Evolutionary conservation across 108 stramenopile genomes (phyloP).

Genomic region (Aurantiochytrium sp.): DNA sequence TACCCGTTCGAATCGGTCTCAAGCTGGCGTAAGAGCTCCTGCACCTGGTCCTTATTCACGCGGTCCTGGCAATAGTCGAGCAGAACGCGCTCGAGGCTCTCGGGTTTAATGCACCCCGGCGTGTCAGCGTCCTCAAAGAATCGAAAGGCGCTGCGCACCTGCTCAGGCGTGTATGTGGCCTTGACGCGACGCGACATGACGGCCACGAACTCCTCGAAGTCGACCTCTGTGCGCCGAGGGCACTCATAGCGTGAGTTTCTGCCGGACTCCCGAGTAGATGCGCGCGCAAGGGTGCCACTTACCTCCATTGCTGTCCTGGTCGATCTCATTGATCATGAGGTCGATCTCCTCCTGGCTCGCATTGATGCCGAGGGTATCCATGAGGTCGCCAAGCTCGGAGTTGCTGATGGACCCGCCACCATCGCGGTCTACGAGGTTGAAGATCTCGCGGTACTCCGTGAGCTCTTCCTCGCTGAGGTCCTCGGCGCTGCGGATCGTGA

Average conservation of each 20-base stretch:
- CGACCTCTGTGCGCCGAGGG: conserved; percentile 43
- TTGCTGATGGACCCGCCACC: conserved; percentile 64
- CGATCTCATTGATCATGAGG: conserved; percentile 65
- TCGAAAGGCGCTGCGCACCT: conserved; percentile 61
- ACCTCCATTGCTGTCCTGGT: conserved; percentile 59
- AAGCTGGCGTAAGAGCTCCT: conserved; percentile 59
- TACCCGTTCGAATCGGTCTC: conserved; percentile 59
- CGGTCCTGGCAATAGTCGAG: conserved; percentile 59
- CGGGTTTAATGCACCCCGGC: conserved; percentile 54
- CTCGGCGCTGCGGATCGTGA: neutral
- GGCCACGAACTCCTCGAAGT: conserved; percentile 61
- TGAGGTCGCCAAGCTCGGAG: conserved; percentile 63
- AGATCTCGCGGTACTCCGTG: conserved; percentile 57
- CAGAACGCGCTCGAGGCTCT: conserved; percentile 47
- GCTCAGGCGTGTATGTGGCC: conserved; percentile 62
- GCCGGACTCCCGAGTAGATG: no score
- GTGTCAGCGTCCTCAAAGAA: conserved; percentile 55
- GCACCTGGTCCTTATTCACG: conserved; percentile 59
- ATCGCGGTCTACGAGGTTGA: conserved; percentile 63
- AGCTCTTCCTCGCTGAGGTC: conserved; percentile 46
- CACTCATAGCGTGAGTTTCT: no score
- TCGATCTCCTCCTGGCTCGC: conserved; percentile 65
- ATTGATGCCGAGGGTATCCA: conserved; percentile 68
- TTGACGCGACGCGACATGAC: conserved; percentile 52
- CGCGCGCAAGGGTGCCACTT: no score